A percentile compares a stretch with the other conserved stretches of the same genome.
Evolutionary conservation across 2,329 filamentous ascomycete genomes (phyloP).

Genomic region (Cryoendolithus antarcticus): DNA sequence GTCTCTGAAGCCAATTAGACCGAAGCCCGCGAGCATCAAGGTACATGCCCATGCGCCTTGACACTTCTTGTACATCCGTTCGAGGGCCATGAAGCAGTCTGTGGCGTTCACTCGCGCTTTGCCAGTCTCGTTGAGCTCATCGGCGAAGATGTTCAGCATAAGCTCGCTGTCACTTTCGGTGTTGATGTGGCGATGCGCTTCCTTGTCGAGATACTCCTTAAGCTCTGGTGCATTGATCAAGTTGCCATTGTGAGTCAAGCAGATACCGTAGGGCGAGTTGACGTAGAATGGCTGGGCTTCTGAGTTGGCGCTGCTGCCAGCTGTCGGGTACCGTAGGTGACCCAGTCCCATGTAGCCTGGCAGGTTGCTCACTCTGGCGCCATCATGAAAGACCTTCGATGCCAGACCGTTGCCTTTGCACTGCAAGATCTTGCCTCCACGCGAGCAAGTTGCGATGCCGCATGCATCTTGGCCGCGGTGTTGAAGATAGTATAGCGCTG

Average conservation of each 20-base stretch:
- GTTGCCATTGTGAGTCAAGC: constrained; percentile 77
- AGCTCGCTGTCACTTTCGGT: constrained; percentile 81
- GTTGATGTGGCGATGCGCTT: constrained; percentile 77
- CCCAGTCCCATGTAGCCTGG: constrained; percentile 79
- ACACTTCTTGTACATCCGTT: constrained; percentile 60
- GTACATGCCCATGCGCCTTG: constrained; percentile 69
- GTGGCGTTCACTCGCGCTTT: constrained; percentile 69
- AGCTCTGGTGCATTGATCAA: constrained; percentile 67
- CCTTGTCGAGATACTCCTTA: constrained; percentile 58
- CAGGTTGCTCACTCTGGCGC: constrained; percentile 57
- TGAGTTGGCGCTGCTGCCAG: constrained; percentile 68
- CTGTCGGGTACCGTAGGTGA: constrained; percentile 81
- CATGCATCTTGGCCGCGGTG: constrained; percentile 77
- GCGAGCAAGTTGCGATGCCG: constrained; percentile 65
- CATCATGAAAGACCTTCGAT: constrained; percentile 72
- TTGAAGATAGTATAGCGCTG: constrained; percentile 28
- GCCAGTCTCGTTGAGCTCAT: constrained; percentile 66
- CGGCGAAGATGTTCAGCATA: constrained; percentile 79
- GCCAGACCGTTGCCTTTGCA: constrained; percentile 87
- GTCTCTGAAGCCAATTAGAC: constrained; percentile 69
- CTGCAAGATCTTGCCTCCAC: constrained; percentile 70
- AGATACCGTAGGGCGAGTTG: constrained; percentile 72
- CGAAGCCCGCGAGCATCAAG: constrained; percentile 71
- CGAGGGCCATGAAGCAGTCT: constrained; percentile 62
- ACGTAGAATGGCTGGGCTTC: constrained; percentile 92